A percentile compares a stretch with the other conserved stretches of the same genome.
phyloP scores from a whole-genome alignment of 306 rosid genomes.

The Trifolium fragiferum region DNA sequence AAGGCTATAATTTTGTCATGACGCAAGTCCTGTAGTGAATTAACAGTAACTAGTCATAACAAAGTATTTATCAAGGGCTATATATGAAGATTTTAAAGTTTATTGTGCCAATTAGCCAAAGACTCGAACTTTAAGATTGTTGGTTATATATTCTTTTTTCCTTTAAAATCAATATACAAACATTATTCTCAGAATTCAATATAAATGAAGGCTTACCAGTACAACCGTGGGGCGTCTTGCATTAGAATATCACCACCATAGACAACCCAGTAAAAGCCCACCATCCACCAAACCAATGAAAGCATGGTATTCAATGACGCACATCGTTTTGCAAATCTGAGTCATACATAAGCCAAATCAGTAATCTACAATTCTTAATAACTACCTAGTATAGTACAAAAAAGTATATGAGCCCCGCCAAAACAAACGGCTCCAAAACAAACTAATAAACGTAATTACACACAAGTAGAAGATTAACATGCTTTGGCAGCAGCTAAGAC shows the following conservation, averaged over 20 bases:
- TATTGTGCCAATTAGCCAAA: background rate
- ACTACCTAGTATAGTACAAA: background rate
- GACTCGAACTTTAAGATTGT: background rate
- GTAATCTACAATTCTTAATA: conserved; percentile 39
- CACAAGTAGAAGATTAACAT: conserved; percentile 11
- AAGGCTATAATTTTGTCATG: background rate
- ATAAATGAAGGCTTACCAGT: conserved; percentile 67
- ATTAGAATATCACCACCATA: conserved; percentile 75
- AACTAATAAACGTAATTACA: conserved; percentile 24
- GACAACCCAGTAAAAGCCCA: conserved; percentile 97
- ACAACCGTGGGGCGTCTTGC: conserved; percentile 81
- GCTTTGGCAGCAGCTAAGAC: conserved; percentile 23
- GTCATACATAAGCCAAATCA: conserved; percentile 46
- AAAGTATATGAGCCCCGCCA: conserved; percentile 16
- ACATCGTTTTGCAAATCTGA: conserved; percentile 69
- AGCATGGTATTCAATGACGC: conserved; percentile 78
- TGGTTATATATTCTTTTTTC: background rate
- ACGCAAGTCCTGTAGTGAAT: background rate
- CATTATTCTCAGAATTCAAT: conserved; percentile 2
- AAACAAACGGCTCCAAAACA: too few species aligned
- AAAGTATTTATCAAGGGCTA: background rate
- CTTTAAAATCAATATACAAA: background rate
- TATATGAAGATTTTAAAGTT: background rate
- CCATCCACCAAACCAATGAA: conserved; percentile 94
- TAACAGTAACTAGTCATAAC: background rate